Percentiles rank a stretch among this genome's conserved stretches.
These are phyloP conservation scores for Populus hybrid DNA, from an alignment of 441 rosid genomes.

Conservation along the genomic window DNA sequence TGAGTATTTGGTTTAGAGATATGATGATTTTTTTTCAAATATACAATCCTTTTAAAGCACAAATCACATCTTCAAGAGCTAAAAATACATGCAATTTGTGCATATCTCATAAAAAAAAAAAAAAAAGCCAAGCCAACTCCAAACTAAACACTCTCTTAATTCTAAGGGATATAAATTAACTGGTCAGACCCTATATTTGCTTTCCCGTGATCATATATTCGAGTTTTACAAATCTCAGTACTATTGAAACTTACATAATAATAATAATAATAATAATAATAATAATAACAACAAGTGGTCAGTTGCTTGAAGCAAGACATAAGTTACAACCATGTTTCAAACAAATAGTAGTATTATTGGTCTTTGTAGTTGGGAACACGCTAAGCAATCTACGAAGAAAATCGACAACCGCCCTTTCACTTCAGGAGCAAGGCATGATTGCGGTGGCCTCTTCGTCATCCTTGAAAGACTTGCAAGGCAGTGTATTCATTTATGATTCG, in stretches of 20 bases:
- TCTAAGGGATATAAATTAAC: fast-evolving
- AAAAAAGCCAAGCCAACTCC: no score
- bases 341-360: background rate
- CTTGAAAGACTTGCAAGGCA: background rate
- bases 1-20: fast-evolving
- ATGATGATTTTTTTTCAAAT: no score
- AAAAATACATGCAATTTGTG: no score
- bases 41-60: no score
- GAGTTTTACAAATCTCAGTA: fast-evolving
- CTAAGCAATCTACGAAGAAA: background rate
- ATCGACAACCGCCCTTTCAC: background rate
- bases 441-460: background rate
- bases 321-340: background rate
- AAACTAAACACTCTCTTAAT: no score
- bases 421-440: background rate
- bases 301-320: background rate
- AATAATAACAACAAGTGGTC: no score
- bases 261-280: no score
- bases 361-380: background rate
- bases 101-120: fast-evolving
- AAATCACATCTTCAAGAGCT: fast-evolving
- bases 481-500: no score
- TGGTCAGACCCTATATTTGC: fast-evolving
- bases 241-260: fast-evolving
- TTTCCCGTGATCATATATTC: fast-evolving